Conservation (phyloP, 176 grass and related monocot genomes). For the Carex pumila region DNA sequence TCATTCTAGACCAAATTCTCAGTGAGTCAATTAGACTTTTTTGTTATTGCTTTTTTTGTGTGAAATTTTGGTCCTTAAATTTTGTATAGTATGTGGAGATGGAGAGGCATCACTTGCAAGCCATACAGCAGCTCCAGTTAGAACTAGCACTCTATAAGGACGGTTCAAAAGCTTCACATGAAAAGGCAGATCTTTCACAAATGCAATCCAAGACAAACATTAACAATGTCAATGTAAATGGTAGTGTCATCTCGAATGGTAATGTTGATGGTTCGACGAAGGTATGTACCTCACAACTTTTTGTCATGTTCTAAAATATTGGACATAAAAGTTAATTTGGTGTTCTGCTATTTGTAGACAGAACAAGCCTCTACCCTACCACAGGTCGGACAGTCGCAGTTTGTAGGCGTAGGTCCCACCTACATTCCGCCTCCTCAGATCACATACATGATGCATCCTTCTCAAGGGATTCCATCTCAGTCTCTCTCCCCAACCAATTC, state of each 20-base stretch:
- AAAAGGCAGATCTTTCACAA: constrained; percentile 57
- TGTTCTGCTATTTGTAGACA: constrained; percentile 2
- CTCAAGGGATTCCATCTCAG: constrained; percentile 21
- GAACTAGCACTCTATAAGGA: constrained; percentile 70
- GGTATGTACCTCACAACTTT: constrained; percentile 28
- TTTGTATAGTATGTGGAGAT: constrained; percentile 69
- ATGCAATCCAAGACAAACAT: constrained; percentile 41
- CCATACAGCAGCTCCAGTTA: constrained; percentile 82
- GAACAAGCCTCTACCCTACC: constrained; percentile 9
- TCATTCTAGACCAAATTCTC: no score
- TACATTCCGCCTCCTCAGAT: constrained; percentile 19
- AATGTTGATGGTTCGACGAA: constrained; percentile 47
- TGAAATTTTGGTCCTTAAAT: constrained; percentile 5
- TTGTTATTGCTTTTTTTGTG: not conserved
- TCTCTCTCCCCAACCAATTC: constrained; percentile 16
- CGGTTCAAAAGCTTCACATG: constrained; percentile 44
- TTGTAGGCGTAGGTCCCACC: constrained; percentile 11
- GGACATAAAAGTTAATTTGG: not conserved
- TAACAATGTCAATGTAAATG: constrained; percentile 56
- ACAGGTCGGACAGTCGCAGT: not conserved
- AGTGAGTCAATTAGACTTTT: no score
- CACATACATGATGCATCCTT: constrained; percentile 19
- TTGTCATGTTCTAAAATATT: constrained; percentile 2
- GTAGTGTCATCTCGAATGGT: constrained; percentile 43
- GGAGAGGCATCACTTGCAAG: constrained; percentile 69